phyloP scores from a whole-genome alignment of 2,329 filamentous ascomycete genomes.

The Hymenotorrendiella dingleyae region DNA sequence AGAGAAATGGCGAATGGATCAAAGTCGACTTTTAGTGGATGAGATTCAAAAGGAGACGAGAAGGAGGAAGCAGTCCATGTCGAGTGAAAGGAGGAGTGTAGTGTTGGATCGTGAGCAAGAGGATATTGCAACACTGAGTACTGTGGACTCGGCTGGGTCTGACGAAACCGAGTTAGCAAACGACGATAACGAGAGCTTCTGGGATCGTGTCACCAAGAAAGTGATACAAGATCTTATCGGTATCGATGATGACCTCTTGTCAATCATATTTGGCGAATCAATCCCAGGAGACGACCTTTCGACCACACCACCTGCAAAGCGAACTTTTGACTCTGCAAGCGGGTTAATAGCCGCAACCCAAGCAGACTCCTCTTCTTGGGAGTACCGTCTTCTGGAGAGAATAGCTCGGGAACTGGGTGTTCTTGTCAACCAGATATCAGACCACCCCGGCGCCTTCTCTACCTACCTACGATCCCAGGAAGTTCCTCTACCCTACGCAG shows the following conservation, averaged over 20 bases:
- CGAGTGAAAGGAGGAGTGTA: constrained; percentile 37
- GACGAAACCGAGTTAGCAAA: constrained; percentile 34
- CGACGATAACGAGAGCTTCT: constrained; percentile 60
- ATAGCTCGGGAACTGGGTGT: constrained; percentile 83
- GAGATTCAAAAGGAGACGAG: constrained; percentile 85
- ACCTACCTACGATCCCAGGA: constrained; percentile 66
- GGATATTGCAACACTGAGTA: constrained; percentile 27
- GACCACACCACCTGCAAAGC: constrained; percentile 26
- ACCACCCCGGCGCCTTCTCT: constrained; percentile 83
- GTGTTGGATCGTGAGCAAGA: constrained; percentile 27
- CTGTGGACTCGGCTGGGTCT: constrained; percentile 16
- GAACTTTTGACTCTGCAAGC: constrained; percentile 7
- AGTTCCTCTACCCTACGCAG: constrained; percentile 68
- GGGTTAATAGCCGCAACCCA: constrained; percentile 9
- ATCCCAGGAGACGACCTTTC: constrained; percentile 46
- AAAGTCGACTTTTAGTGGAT: constrained; percentile 77
- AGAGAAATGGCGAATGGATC: constrained; percentile 86
- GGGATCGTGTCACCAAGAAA: constrained; percentile 74
- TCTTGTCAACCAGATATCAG: constrained; percentile 75
- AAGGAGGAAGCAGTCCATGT: constrained; percentile 58
- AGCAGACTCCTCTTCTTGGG: constrained; percentile 52
- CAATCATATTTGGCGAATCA: constrained; percentile 79
- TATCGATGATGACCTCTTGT: constrained; percentile 78
- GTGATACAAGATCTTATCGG: constrained; percentile 87
- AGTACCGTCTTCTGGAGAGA: constrained; percentile 72